These are phyloP conservation scores for Tylopilus subfusipes DNA, from an alignment of 768 basidiomycete species.

Conservation along the genomic window DNA sequence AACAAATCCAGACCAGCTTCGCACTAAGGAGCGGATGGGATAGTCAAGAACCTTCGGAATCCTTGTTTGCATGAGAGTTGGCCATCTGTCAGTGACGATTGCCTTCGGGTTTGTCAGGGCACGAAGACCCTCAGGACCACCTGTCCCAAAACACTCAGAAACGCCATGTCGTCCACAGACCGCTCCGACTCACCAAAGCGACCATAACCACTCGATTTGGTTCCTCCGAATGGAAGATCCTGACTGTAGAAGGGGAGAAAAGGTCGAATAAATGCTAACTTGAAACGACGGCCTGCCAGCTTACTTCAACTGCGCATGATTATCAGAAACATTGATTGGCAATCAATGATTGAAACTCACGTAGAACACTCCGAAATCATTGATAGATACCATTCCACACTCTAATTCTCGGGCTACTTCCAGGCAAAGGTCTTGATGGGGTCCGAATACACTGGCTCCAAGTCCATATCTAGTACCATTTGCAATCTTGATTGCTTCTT, in stretches of 20 bases:
- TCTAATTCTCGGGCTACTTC: slow-evolving; percentile 78
- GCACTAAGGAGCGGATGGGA: slow-evolving; percentile 67
- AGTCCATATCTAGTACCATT: slow-evolving; percentile 88
- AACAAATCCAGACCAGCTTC: slow-evolving; percentile 64
- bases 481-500: slow-evolving; percentile 84
- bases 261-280: neutral
- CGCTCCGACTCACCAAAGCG: slow-evolving; percentile 65
- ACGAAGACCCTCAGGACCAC: slow-evolving; percentile 90
- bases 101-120: slow-evolving; percentile 86
- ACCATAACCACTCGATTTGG: slow-evolving; percentile 88
- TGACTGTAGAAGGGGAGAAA: slow-evolving; percentile 48
- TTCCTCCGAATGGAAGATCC: slow-evolving; percentile 93
- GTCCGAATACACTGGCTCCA: slow-evolving; percentile 93
- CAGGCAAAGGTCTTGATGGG: slow-evolving; percentile 71
- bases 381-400: slow-evolving; percentile 96
- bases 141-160: slow-evolving; percentile 36
- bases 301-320: slow-evolving; percentile 57
- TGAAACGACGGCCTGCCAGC: slow-evolving; percentile 25
- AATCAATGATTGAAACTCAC: slow-evolving; percentile 40
- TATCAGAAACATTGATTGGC: slow-evolving; percentile 14
- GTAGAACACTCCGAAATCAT: slow-evolving; percentile 91
- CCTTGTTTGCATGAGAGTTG: slow-evolving; percentile 73
- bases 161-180: neutral
- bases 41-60: slow-evolving; percentile 89
- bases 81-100: slow-evolving; percentile 83